Conservation (phyloP, 805 yeast species). For the Alloascoidea africana region DNA sequence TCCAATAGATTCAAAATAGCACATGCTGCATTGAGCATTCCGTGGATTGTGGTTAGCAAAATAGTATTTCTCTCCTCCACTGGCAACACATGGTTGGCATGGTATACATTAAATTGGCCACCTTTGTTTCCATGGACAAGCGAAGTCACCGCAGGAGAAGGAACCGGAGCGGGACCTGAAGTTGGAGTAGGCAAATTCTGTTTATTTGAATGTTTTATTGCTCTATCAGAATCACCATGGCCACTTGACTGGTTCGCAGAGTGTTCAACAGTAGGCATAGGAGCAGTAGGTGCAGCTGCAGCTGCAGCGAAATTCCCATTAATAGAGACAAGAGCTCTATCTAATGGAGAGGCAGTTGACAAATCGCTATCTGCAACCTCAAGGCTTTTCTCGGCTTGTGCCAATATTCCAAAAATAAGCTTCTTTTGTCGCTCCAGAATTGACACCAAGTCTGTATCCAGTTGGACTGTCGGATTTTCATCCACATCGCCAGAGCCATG, state of each 20-base stretch:
- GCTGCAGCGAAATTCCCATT: slow-evolving; percentile 20
- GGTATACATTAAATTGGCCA: too few species aligned
- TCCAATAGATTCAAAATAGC: neutral
- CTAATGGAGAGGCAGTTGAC: slow-evolving; percentile 19
- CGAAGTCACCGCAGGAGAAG: too few species aligned
- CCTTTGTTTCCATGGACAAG: too few species aligned
- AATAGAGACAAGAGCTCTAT: slow-evolving; percentile 10
- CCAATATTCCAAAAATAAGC: neutral
- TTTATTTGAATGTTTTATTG: too few species aligned
- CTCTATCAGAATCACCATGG: too few species aligned
- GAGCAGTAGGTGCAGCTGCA: slow-evolving; percentile 13
- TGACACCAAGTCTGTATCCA: neutral
- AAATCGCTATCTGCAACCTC: slow-evolving; percentile 8
- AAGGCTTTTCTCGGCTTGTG: slow-evolving; percentile 28
- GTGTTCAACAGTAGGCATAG: slow-evolving; percentile 14
- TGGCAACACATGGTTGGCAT: too few species aligned
- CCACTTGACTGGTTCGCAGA: slow-evolving; percentile 5
- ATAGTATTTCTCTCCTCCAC: slow-evolving; percentile 31
- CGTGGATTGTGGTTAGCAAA: slow-evolving; percentile 33
- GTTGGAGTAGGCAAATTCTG: too few species aligned
- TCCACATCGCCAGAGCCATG: too few species aligned
- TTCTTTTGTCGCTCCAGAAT: neutral
- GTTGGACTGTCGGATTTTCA: too few species aligned
- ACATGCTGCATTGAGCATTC: slow-evolving; percentile 1
- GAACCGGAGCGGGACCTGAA: too few species aligned